Evolutionary conservation across 176 grass and related monocot species (phyloP).

Genomic region (Musa beccarii): DNA sequence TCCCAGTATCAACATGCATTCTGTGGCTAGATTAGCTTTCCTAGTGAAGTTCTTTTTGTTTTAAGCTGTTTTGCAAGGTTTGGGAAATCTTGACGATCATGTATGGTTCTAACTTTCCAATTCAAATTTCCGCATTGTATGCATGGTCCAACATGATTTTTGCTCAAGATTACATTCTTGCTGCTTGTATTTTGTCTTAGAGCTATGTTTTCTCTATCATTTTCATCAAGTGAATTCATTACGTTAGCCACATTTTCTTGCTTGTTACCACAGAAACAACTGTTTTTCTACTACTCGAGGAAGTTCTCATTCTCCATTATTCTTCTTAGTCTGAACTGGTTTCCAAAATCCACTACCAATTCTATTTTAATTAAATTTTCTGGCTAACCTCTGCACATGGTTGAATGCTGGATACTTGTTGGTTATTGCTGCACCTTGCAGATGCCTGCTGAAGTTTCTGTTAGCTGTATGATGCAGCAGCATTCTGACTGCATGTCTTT

Average conservation of each 20-base stretch:
- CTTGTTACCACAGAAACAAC: slow-evolving; percentile 58
- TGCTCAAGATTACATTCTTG: slow-evolving; percentile 69
- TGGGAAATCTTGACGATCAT: neutral
- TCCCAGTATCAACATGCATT: slow-evolving; percentile 65
- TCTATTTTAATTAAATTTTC: too few relatives aligned
- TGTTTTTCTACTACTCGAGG: slow-evolving; percentile 83
- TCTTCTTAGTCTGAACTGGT: neutral
- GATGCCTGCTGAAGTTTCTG: neutral
- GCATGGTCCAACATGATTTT: slow-evolving; percentile 69
- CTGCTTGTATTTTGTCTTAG: slow-evolving; percentile 58
- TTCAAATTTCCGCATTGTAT: slow-evolving; percentile 10
- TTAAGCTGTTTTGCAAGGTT: neutral
- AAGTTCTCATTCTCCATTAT: slow-evolving; percentile 14
- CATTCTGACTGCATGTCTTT: neutral
- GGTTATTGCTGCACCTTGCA: too few relatives aligned
- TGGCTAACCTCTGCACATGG: too few relatives aligned
- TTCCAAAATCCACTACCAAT: too few relatives aligned
- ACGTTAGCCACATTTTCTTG: slow-evolving; percentile 66
- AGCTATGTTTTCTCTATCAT: slow-evolving; percentile 71
- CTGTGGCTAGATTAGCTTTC: neutral
- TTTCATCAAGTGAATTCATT: slow-evolving; percentile 63
- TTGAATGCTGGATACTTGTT: too few relatives aligned
- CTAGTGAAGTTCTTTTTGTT: neutral
- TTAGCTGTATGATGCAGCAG: neutral
- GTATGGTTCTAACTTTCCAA: neutral